A percentile compares a stretch with the other conserved stretches of the same genome.
Evolutionary conservation across 83 land plant genomes (phyloP).

Genomic region (Picea mariana): DNA sequence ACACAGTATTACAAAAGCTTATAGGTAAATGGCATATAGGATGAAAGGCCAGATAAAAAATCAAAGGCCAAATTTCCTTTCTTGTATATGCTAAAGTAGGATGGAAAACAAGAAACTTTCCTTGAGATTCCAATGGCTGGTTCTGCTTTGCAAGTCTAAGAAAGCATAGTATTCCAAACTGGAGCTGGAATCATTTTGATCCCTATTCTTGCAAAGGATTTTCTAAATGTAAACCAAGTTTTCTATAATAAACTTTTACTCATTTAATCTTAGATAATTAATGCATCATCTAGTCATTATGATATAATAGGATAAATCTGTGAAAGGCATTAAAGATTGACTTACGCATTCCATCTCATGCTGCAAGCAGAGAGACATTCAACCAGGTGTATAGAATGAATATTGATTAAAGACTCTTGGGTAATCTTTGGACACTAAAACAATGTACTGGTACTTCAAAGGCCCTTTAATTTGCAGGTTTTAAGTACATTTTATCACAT

Average conservation of each 20-base stretch:
- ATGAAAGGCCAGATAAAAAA: background rate
- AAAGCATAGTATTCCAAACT: background rate
- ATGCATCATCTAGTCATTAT: constrained; percentile 2
- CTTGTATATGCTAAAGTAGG: background rate
- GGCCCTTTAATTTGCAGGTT: background rate
- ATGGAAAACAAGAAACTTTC: background rate
- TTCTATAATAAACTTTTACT: background rate
- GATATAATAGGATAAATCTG: background rate
- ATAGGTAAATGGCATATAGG: background rate
- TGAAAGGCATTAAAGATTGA: constrained; percentile 2
- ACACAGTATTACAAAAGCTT: background rate
- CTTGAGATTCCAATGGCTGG: background rate
- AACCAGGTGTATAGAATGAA: background rate
- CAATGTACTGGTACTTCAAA: background rate
- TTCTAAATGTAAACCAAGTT: background rate
- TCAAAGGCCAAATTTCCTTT: background rate
- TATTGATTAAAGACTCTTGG: background rate
- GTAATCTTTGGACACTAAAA: background rate
- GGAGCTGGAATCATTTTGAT: background rate
- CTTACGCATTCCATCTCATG: background rate
- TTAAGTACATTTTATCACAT: background rate
- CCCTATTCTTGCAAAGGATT: background rate
- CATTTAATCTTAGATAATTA: background rate
- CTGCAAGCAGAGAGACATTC: background rate
- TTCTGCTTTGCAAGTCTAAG: background rate